phyloP scores from a whole-genome alignment of 495 filamentous ascomycete species.

The Aspergillus panamensis region DNA sequence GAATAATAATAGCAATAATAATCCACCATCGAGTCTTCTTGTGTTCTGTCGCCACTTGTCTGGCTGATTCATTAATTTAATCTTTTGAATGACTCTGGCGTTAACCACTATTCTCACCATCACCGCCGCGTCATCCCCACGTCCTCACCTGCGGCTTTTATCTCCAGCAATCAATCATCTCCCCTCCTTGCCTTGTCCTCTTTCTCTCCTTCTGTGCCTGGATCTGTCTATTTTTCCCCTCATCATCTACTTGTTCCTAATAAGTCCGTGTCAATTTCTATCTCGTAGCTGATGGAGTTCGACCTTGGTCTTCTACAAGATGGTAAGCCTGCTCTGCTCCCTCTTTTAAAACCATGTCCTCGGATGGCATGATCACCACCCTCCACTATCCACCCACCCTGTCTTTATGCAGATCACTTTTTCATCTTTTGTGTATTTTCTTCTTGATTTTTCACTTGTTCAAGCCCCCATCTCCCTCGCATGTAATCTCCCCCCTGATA shows the following conservation, averaged over 20 bases:
- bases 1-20: neutral
- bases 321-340: constrained; percentile 12
- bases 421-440: neutral
- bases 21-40: neutral
- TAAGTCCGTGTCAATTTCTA: neutral
- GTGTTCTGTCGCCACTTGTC: neutral
- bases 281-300: constrained; percentile 17
- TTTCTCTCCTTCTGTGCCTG: constrained; percentile 6
- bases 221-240: constrained; percentile 1
- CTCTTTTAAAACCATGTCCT: neutral
- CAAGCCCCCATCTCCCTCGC: neutral
- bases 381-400: neutral
- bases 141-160: neutral
- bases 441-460: neutral
- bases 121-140: too few relatives aligned
- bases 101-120: neutral
- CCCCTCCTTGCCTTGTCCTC: neutral
- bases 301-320: constrained; percentile 11
- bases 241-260: neutral
- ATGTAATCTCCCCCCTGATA: neutral
- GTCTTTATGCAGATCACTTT: neutral
- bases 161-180: neutral
- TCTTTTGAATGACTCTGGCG: neutral
- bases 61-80: neutral
- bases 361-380: neutral